Conservation (phyloP, 2,329 filamentous ascomycete genomes). For the Trichoderma sp. region DNA sequence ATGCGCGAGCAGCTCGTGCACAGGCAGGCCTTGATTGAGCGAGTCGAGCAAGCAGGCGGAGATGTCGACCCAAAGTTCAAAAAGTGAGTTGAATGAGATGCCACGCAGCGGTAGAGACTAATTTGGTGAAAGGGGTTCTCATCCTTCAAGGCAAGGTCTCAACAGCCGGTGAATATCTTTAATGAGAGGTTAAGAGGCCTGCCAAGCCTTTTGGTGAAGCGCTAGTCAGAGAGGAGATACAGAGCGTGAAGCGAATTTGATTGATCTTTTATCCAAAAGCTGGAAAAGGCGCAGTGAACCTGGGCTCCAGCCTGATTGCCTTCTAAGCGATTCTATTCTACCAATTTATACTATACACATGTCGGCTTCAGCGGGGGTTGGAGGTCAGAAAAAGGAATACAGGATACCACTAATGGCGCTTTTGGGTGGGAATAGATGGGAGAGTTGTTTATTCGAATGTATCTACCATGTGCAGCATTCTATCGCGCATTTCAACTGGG, state of each 20-base stretch:
- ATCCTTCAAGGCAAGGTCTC: neutral
- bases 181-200: neutral
- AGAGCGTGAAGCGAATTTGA: neutral
- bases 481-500: conserved; percentile 47
- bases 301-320: neutral
- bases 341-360: neutral
- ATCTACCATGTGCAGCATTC: conserved; percentile 50
- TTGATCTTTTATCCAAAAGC: neutral
- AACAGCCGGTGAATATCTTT: neutral
- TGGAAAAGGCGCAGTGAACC: neutral
- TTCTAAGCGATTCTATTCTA: neutral
- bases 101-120: neutral
- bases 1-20: conserved; percentile 62
- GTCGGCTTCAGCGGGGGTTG: neutral
- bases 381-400: neutral
- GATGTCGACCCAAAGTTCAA: conserved; percentile 52
- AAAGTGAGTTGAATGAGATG: conserved; percentile 38
- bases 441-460: conserved; percentile 47
- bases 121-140: neutral
- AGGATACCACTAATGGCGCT: neutral
- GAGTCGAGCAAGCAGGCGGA: conserved; percentile 61
- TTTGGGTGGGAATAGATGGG: conserved; percentile 17
- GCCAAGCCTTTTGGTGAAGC: neutral
- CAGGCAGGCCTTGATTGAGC: conserved; percentile 58
- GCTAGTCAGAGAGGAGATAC: neutral